Base-by-base conservation (phyloP, 2,329 filamentous ascomycete species). In the Alternaria burnsii region DNA sequence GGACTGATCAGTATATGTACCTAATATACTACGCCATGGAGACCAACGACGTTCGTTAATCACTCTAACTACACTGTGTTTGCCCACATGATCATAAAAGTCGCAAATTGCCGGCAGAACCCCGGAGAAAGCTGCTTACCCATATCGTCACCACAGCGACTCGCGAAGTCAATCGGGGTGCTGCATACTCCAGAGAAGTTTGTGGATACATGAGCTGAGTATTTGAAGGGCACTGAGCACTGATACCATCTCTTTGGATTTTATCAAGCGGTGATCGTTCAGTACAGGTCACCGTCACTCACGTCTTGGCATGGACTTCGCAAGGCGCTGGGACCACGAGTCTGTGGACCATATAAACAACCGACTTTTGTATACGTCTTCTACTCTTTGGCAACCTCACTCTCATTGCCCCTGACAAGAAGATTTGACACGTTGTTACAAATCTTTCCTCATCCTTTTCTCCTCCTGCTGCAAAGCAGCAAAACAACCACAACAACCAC, bases 231-330 rank as follows among this genome's bases (percentile, higher is more conserved):
- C 14, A 36, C 18, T 36, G 18, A 38, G 43, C 10, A 54, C 12
- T 11, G 28, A 5, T 18, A 54, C 10, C 18, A 0, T 16, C 9
- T 46, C 1, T 5, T 2, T 32, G 7, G 16, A 30, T 7, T 9
- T 7, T 30, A 38, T 8, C 10, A 26, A 1, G 5, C 18, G 20
- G 42, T 28, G 16, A 11, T 34, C 24, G 26, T 47, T 30, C 22
- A 47, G 28, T 40, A 38, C 20, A 47, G 41, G 30, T 55, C 52
- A 55, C 42, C 32, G 52, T 47, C 42, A 22, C 32, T 55, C 28
- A 18, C 16, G 30, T 20, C 42, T 40, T 55, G 42, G 42, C 42
- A 34, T 7, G 12, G 18, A 36, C 28, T 20, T 16, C 16, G 48
- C 18, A n/a, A 20, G 22, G 32, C n/a, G 42, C 42, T 20, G 52